phyloP scores from a whole-genome alignment of 2,329 filamentous ascomycete species.

The Cadophora gregata region DNA sequence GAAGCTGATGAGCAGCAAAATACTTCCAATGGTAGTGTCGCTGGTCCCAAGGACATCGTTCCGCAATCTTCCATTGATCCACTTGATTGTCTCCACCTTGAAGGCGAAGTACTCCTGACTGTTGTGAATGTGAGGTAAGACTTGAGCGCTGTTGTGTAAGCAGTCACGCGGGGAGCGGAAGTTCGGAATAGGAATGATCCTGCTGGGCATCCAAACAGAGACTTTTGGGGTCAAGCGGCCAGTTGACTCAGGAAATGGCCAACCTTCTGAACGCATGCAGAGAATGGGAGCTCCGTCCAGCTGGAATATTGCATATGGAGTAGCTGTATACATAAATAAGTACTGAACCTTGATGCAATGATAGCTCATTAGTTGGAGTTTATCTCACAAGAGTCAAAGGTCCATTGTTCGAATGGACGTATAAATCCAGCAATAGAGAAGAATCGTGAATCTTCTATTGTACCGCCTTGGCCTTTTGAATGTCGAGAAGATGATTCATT shows the following conservation, averaged over 20 bases:
- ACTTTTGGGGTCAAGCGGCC: slow-evolving; percentile 17
- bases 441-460: background rate
- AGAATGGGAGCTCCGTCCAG: slow-evolving; percentile 22
- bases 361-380: too few relatives aligned
- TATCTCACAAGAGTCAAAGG: slow-evolving; percentile 24
- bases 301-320: slow-evolving; percentile 24
- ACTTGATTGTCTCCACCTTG: slow-evolving; percentile 24
- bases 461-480: background rate
- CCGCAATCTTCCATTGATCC: slow-evolving; percentile 19
- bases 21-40: slow-evolving; percentile 25
- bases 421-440: slow-evolving; percentile 1
- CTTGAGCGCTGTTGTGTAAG: slow-evolving; percentile 20
- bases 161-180: slow-evolving; percentile 15
- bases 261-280: slow-evolving; percentile 17
- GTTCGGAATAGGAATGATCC: slow-evolving; percentile 19
- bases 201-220: slow-evolving; percentile 24
- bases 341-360: too few relatives aligned
- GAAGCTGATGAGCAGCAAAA: slow-evolving; percentile 22
- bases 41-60: slow-evolving; percentile 14
- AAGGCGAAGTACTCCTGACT: slow-evolving; percentile 19
- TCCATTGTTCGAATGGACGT: slow-evolving; percentile 20
- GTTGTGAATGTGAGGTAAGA: slow-evolving; percentile 19
- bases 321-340: slow-evolving; percentile 9
- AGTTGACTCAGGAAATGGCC: slow-evolving; percentile 22
- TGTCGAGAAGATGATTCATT: background rate